Conservation (phyloP, 2,329 filamentous ascomycete genomes). For the Geosmithia putterillii region DNA sequence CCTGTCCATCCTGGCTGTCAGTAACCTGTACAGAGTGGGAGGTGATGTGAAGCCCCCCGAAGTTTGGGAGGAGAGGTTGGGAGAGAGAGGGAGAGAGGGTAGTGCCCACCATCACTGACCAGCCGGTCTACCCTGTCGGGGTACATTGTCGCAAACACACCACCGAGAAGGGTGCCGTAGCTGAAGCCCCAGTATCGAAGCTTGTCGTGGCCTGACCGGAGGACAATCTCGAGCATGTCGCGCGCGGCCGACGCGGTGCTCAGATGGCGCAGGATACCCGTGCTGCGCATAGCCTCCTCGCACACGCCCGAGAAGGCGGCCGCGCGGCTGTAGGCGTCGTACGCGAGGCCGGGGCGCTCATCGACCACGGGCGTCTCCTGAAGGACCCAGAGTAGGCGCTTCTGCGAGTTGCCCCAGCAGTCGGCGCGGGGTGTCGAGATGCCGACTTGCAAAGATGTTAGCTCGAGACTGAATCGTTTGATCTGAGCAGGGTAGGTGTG, state of each 20-base stretch:
- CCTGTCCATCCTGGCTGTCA: constrained; percentile 9
- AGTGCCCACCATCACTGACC: constrained; percentile 32
- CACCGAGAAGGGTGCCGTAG: constrained; percentile 40
- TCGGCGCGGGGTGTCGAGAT: constrained; percentile 35
- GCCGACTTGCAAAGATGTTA: constrained; percentile 28
- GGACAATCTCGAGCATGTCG: constrained; percentile 34
- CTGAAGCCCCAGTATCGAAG: constrained; percentile 42
- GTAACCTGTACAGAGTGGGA: background rate
- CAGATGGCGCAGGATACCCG: constrained; percentile 24
- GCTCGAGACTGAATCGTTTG: background rate
- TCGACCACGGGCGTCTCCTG: constrained; percentile 32
- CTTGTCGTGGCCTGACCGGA: constrained; percentile 25
- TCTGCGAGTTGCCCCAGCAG: constrained; percentile 33
- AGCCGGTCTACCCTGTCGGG: constrained; percentile 36
- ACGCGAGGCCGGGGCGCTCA: constrained; percentile 30
- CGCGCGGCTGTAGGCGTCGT: constrained; percentile 30
- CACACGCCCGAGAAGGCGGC: constrained; percentile 29
- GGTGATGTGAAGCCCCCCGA: background rate
- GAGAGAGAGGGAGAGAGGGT: background rate
- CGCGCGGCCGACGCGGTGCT: constrained; percentile 31
- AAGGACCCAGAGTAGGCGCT: constrained; percentile 27
- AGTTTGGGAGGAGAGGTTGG: background rate
- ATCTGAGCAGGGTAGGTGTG: background rate
- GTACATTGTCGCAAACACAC: constrained; percentile 37
- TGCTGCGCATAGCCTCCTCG: constrained; percentile 21